Base-by-base conservation (phyloP, 306 rosid genomes). In the Corylus avellana region DNA sequence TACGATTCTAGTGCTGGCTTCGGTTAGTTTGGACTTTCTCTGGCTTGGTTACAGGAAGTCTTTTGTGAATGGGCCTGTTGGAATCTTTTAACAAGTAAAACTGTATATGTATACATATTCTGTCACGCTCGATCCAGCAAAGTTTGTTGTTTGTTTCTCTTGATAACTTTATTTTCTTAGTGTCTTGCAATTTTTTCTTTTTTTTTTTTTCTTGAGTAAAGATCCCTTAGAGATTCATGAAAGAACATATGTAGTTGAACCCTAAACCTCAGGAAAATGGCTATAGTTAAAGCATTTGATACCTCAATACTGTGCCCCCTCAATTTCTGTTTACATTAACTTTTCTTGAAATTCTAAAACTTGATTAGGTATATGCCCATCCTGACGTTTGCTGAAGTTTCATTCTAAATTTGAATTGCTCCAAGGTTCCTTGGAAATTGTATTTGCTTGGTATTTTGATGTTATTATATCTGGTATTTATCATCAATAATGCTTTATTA, bases 1-100 rank as follows among this genome's bases (percentile, higher is more conserved):
- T 56, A 90, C 94, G 39, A 96, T 96, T 80, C 79, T 96, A 76
- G 87, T 91, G 49, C 99, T 96, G 79, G 99, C 99, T 70, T 96
- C 99, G 97, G 99, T 96, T 80, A 93, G 97, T 90, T 84, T 64
- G n/a, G 51, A 75, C 73, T 47, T 61, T 75, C 57, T 77, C 51
- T 75, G 61, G 12, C 75, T 80, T 86, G 78, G 64, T 79, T 80
- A 70, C 62, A 71, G 6, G 6, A 27, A 46, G 16, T 20, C 39
- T 73, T 75, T 77, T 22, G 32, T 49, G 51, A 27, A 68, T 62
- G 55, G 55, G 67, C n/a, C 55, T 22, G 56, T 79, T 74, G 53
- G 59, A 51, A 75, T 63, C 54, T 69, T 75, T 22, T 54, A 11
- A 59, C 8, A 55, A 16, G 61, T 37, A 18, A 64, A 12, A 42